Evolutionary conservation across 2,329 filamentous ascomycete species (phyloP), one percentile per base, ranked within the genome.

Genomic region (Zymoseptoria crescenta): DNA sequence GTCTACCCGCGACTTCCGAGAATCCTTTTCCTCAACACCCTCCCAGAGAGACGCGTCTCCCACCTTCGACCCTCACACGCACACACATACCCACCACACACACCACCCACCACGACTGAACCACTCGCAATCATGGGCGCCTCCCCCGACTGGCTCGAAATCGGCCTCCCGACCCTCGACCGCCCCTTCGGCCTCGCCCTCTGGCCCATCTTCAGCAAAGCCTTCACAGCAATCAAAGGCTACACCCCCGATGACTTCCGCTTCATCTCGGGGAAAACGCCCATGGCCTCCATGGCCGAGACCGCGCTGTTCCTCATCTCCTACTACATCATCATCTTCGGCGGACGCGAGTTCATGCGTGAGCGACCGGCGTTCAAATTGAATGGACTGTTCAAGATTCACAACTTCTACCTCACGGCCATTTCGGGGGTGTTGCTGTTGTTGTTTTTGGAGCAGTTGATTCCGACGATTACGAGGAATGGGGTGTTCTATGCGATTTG

Each of bases 241-340:
- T 96, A 93, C 77, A 86, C 89, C 65, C 87, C 89, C 62, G 86
- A 90, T 67, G 86, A 96, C 63, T 97, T 97, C 79, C 79, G 83
- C 65, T 97, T 97, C 77, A 81, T 86, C 61, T 82, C 86, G 50
- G 90, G 90, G 70, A 79, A 85, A 75, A 96, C 92, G 29, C 89
- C 91, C 62, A 87, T 97, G 83, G 96, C 92, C 57, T 96, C 92
- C 3, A 80, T 96, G 70, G 88, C 87, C 75, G 86, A 89, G 77
- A 93, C 90, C 54, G 83, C 85, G 60, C 83, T 88, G 68, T 87
- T 91, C 74, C 87, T 96, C 69, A 79, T 91, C 72, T 79, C 89
- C 74, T 99, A 97, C 86, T 97, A 97, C 77, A 78, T 88, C 67
- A 80, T 96, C 78, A 94, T 97, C 71, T 95, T 97, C 67, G 92